Evolutionary conservation across 352 stramenopile genomes (phyloP), one percentile per base, ranked within the genome.

Genomic region (Globisporangium cystogenes): DNA sequence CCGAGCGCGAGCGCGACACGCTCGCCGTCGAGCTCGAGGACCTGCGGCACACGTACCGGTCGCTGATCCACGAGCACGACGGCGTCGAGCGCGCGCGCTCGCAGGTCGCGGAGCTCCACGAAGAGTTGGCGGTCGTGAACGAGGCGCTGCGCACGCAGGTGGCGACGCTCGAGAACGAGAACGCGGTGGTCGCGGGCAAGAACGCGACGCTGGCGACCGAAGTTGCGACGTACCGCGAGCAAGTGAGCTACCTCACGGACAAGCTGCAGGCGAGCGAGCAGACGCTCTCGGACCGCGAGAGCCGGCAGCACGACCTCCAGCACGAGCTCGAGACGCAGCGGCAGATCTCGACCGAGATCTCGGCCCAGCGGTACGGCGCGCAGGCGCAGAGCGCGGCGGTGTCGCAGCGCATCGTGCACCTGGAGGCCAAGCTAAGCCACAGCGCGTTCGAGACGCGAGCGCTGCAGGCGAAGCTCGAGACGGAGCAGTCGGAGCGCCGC

Each of bases 1-100:
- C 80, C 3, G 73, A 92, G 40, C 70, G 81, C 8, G 74, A 90
- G 33, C 58, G 83, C 10, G 83, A 94, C 20, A 76, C 72, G 14
- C 49, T 90, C 3, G 68, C 79, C 39, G 82, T 94, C 33, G 83
- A 94, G 49, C 49, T 91, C 21, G 81, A 94, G 24, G 83, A 94
- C 50, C 35, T 91, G 40, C 65, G 77, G 26, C 70, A 86, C 49
- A 86, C 79, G 8, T 94, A 92, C 23, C 75, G 79, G 8, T 72
- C 79, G 11, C 47, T 91, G 15, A 77, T 91, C 8, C 67, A 87
- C 29, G 81, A 94, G 51, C 69, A 82, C 37, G 81, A 94, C 43
- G 76, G 73, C 0, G 78, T 87, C 44, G 71, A 87, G 43, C 78
- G 76, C 33, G 73, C 75, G 2, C 67, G 79, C 2, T 43, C 62